Conservation (phyloP, 306 rosid species). For the Mimosa bimucronata region DNA sequence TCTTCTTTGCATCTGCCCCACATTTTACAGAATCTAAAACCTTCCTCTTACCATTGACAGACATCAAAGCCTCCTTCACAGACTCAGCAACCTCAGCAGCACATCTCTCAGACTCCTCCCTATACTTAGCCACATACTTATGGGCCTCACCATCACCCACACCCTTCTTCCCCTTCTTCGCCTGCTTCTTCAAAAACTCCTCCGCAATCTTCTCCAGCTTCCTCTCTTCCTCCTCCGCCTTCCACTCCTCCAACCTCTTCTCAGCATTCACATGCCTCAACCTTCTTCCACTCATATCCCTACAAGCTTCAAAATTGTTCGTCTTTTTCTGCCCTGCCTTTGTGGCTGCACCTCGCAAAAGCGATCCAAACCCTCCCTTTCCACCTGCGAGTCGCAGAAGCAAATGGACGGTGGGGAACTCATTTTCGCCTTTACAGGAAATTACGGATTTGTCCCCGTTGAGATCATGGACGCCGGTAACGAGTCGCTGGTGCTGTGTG, state of each 20-base stretch:
- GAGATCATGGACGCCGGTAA: conserved; percentile 62
- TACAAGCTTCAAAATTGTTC: conserved; percentile 91
- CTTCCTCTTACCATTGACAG: conserved; percentile 63
- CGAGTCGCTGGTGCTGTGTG: conserved; percentile 67
- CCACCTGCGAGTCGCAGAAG: conserved; percentile 78
- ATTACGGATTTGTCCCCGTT: conserved; percentile 52
- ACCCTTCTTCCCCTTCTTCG: conserved; percentile 86
- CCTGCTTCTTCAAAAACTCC: conserved; percentile 71
- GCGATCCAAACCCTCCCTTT: conserved; percentile 95
- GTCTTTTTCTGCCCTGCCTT: conserved; percentile 98
- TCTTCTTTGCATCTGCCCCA: conserved; percentile 51
- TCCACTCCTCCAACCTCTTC: conserved; percentile 94
- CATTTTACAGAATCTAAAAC: conserved; percentile 1
- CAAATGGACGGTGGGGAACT: conserved; percentile 71
- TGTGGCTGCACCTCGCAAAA: conserved; percentile 90
- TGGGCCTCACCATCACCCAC: conserved; percentile 68
- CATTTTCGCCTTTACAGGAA: conserved; percentile 42
- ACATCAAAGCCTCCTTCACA: conserved; percentile 64
- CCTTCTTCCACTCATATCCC: conserved; percentile 97
- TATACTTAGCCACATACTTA: conserved; percentile 82
- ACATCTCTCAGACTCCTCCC: conserved; percentile 80
- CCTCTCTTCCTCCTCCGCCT: conserved; percentile 76
- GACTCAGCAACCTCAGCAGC: conserved; percentile 72
- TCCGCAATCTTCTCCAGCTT: conserved; percentile 78
- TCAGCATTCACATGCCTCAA: conserved; percentile 96